Evolutionary conservation across 73 alveolate species (phyloP), one percentile per base, ranked within the genome.

Genomic region (Paramecium sexaurelia): DNA sequence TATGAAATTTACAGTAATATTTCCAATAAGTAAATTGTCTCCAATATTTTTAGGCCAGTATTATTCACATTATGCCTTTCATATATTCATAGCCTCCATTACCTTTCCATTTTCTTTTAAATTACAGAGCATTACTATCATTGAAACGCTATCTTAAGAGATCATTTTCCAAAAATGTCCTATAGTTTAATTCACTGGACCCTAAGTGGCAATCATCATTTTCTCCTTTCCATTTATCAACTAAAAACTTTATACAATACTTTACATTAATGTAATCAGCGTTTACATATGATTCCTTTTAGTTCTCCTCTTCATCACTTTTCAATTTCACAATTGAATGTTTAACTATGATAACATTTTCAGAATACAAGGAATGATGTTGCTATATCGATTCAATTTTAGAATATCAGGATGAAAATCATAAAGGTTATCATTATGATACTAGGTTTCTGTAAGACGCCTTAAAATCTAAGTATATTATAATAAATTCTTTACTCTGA

Each of bases 141-240:
- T 84, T 15, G 71, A 61, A 22, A 96, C 96, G 75, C 97, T 93
- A 61, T 98, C 96, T 95, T 97, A 95, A 92, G 94, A 91, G 33
- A 98, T 92, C 99, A 97, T 98, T 57, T 94, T 92, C 99, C 99
- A 98, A 93, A 98, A 98, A 93, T 96, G 96, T 33, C 94, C 96
- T 32, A 93, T 47, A 7, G 99, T 96, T 29, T 67, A 73, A 11
- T 55, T 84, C 47, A 98, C 82, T 56, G 99, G 99, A 1, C 99
- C 99, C 92, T 98, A 96, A 1, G 99, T 95, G 5, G 99, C 99
- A 19, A 98, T 97, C 55, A 97, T 96, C 73, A 93, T 39, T 66
- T 87, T 87, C 67, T 96, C 94, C 56, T 29, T 88, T 37, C 75
- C 94, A 55, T 68, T 88, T 71, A 88, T 41, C 29, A 20, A 33